Base-by-base conservation (phyloP, 139 green algal genomes). In the Chlorella sp. region DNA sequence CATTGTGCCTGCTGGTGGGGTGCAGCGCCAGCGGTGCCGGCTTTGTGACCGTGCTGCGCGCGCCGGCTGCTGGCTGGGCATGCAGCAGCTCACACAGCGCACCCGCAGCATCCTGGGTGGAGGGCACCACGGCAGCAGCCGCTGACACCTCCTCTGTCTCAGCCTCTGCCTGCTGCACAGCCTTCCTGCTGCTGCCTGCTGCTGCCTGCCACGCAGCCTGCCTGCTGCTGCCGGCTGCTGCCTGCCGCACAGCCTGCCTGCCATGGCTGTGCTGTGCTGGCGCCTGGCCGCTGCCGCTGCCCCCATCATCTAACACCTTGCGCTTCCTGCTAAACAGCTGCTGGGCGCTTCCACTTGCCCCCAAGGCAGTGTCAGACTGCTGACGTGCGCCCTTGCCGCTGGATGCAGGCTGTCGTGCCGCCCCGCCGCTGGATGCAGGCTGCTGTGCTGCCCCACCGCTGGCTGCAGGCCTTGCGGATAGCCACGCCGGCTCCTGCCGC, bases 101-200 rank as follows among this genome's bases (percentile, higher is more conserved):
- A 21, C 83, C 61, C 64, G 83, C 83, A 0, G 83, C 83, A 71
- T 87, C 83, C 83, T 87, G 83, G 28, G 83, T 87, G 24, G 81
- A 86, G 48, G 81, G 81, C 53, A 30, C 81, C 42, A 32, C 9
- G 0, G 69, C 30, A 28, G 32, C 36, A 19, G 75, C 14, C 42
- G 48, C 48, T 30, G 14, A 14, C 15, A 30, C 57, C n/a, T 36
- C 12, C 11, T 14, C 57, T 75, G 32, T 21, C 21, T 21, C 39
- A 5, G 80, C 48, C 64, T 61, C 64, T 42, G 7, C 36, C 53
- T 57, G 83, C 53, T 71, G 48, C 15, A 36, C n/a, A 34, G 42
- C n/a, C 75, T 61, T 22, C 80, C 68, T 48, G n/a, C 76, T 18
- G 3, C 40, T 21, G 85, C 34, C 85, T 71, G 19, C 48, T 18